Conservation (phyloP, 352 stramenopile genomes). For the Globisporangium ultimum region DNA sequence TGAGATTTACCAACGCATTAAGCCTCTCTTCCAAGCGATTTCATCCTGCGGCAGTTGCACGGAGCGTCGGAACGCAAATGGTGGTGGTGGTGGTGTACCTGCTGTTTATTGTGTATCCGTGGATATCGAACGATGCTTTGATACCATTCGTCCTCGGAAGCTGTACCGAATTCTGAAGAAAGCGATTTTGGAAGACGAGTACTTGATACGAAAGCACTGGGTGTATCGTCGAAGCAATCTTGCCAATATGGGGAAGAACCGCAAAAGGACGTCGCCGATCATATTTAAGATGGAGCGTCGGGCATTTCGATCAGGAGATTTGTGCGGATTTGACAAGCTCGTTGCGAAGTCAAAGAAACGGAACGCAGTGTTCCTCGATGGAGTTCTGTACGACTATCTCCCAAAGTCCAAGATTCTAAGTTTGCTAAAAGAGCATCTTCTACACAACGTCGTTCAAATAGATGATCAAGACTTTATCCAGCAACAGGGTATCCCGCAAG, state of each 20-base stretch:
- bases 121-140: slow-evolving; percentile 80
- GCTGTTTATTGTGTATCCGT: slow-evolving; percentile 60
- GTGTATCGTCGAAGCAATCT: slow-evolving; percentile 45
- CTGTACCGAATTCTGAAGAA: slow-evolving; percentile 68
- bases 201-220: slow-evolving; percentile 74
- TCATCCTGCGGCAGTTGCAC: slow-evolving; percentile 30
- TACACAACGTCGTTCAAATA: slow-evolving; percentile 51
- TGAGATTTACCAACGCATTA: slow-evolving; percentile 56
- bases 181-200: slow-evolving; percentile 61
- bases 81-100: slow-evolving; percentile 1
- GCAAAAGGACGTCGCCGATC: slow-evolving; percentile 4
- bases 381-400: slow-evolving; percentile 77
- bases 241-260: slow-evolving; percentile 15
- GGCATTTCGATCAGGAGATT: slow-evolving; percentile 48
- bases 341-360: slow-evolving; percentile 32
- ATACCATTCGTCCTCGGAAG: slow-evolving; percentile 68
- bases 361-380: slow-evolving; percentile 62
- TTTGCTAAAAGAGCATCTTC: slow-evolving; percentile 66
- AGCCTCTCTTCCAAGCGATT: slow-evolving; percentile 37
- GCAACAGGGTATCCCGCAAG: slow-evolving; percentile 68
- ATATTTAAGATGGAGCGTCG: slow-evolving; percentile 63
- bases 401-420: slow-evolving; percentile 39
- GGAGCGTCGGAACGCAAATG: slow-evolving; percentile 4
- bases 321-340: slow-evolving; percentile 51
- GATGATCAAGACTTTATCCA: slow-evolving; percentile 53